A percentile compares a stretch with the other conserved stretches of the same genome.
Conservation (phyloP, 2,329 filamentous ascomycete species). For the Penicillium sp. region DNA sequence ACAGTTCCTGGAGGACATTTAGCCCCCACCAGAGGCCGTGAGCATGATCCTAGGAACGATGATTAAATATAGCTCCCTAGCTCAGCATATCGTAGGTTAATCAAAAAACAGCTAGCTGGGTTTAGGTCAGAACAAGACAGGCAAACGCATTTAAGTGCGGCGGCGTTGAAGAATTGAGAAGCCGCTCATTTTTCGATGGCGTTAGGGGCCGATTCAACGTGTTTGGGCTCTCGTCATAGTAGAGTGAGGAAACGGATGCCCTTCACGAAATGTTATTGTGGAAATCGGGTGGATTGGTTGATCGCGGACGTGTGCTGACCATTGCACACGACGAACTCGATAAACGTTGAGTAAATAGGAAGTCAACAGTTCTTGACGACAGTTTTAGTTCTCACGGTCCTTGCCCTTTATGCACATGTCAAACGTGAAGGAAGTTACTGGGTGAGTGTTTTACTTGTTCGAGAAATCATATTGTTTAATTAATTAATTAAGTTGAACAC, state of each 20-base stretch:
- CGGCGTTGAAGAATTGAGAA: background rate
- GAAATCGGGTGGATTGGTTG: background rate
- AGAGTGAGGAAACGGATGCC: background rate
- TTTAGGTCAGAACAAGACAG: conserved; percentile 1
- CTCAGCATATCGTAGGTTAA: background rate
- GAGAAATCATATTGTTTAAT: no score
- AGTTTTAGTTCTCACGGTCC: background rate
- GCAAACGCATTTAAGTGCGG: background rate
- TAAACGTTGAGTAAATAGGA: background rate
- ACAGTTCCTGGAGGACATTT: no score
- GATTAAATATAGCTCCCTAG: background rate
- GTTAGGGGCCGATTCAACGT: background rate
- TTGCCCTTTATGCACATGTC: background rate
- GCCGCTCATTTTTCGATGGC: background rate
- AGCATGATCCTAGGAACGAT: background rate
- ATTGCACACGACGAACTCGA: background rate
- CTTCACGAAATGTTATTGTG: background rate
- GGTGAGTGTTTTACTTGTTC: background rate
- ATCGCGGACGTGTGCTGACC: background rate
- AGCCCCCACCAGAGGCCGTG: no score
- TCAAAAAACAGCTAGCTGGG: background rate
- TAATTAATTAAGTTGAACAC: no score
- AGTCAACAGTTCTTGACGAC: background rate
- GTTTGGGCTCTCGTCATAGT: background rate
- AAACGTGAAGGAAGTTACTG: background rate